Conservation (phyloP, 768 basidiomycete genomes). For the Dictyophora rubrovolvata region DNA sequence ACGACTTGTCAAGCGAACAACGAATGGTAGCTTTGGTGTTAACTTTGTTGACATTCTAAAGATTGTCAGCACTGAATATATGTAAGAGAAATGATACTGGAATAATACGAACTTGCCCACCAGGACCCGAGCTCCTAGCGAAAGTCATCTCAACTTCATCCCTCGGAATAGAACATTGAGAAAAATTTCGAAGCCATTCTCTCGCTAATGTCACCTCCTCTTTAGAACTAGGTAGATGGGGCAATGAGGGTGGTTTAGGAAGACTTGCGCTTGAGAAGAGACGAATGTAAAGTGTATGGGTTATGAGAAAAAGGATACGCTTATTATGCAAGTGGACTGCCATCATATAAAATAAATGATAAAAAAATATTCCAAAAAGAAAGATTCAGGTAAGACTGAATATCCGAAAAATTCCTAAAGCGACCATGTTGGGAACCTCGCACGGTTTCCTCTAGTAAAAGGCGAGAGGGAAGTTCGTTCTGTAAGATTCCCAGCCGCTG, state of each 20-base stretch:
- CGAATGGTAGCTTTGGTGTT: conserved; percentile 69
- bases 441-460: conserved; percentile 12
- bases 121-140: conserved; percentile 74
- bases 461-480: conserved; percentile 9
- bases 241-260: neutral
- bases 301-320: no score
- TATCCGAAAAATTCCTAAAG: conserved; percentile 9
- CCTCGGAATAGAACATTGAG: conserved; percentile 34
- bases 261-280: no score
- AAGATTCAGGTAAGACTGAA: conserved; percentile 1
- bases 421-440: neutral
- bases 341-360: no score
- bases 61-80: neutral
- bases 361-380: conserved; percentile 2
- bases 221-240: conserved; percentile 8
- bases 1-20: conserved; percentile 44
- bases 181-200: conserved; percentile 46
- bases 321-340: no score
- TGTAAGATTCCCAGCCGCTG: conserved; percentile 6
- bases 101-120: conserved; percentile 53
- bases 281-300: no score
- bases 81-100: conserved; percentile 6
- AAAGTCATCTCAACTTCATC: conserved; percentile 53
- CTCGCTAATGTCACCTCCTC: conserved; percentile 39
- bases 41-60: conserved; percentile 81